A percentile compares a stretch with the other conserved stretches of the same genome.
phyloP scores from a whole-genome alignment of 345 rosid species.

The Bruguiera gymnorhiza region DNA sequence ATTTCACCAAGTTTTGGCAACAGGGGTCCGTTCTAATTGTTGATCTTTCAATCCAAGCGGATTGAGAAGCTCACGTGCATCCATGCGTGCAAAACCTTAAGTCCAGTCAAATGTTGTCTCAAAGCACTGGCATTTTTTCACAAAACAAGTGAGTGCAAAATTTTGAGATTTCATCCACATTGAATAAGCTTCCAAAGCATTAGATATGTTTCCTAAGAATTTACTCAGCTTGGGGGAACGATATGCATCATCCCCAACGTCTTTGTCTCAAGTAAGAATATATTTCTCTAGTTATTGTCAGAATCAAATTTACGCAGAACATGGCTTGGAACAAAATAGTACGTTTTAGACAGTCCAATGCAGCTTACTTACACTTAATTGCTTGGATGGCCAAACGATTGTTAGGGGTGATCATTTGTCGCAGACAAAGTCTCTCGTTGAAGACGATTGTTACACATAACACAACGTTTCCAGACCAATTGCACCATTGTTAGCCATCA shows the following conservation, averaged over 20 bases:
- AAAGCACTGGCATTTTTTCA: not conserved
- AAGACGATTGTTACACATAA: too few relatives aligned
- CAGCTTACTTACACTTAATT: not conserved
- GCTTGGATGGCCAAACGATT: not conserved
- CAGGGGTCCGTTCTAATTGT: not conserved
- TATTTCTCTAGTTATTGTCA: not conserved
- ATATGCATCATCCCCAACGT: conserved; percentile 1
- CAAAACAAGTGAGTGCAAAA: not conserved
- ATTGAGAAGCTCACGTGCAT: conserved; percentile 15
- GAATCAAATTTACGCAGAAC: not conserved
- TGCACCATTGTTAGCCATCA: not conserved
- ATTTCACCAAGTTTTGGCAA: too few relatives aligned
- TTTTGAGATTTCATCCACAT: not conserved
- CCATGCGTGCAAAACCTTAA: conserved; percentile 14
- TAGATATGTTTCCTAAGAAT: not conserved
- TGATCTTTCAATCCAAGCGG: not conserved
- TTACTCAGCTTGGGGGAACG: not conserved
- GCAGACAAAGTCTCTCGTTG: not conserved
- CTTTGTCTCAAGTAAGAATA: not conserved
- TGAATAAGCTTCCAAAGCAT: not conserved
- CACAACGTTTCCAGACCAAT: not conserved
- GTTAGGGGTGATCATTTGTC: not conserved
- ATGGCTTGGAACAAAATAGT: conserved; percentile 5
- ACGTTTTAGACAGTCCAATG: not conserved
- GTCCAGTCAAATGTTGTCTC: not conserved